A percentile compares a stretch with the other conserved stretches of the same genome.
These are phyloP conservation scores for Aspergillus niger DNA, from an alignment of 2,329 filamentous ascomycete species.

Conservation along the genomic window DNA sequence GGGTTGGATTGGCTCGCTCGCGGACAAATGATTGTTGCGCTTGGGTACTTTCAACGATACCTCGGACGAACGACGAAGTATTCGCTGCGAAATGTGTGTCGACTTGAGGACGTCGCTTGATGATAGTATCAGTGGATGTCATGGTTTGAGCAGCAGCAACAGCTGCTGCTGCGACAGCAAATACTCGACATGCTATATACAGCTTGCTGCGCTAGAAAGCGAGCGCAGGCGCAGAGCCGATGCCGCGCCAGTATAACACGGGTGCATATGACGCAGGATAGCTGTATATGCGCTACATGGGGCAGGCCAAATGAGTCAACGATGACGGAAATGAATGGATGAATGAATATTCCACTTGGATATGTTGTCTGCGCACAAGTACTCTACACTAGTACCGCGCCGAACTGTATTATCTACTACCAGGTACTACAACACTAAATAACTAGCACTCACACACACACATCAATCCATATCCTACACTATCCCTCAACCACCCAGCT, in stretches of 20 bases:
- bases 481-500: not conserved
- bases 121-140: not conserved
- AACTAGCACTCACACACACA: not conserved
- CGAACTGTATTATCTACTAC: constrained; percentile 10
- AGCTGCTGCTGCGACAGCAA: not conserved
- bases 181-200: not conserved
- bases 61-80: not conserved
- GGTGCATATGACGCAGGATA: not conserved
- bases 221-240: not conserved
- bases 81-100: not conserved
- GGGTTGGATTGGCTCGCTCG: not conserved
- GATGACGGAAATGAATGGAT: too few relatives aligned
- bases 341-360: not conserved
- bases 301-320: not conserved
- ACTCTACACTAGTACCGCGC: constrained; percentile 13
- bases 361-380: constrained; percentile 16
- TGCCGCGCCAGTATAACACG: not conserved
- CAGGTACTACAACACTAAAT: not conserved
- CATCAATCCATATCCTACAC: constrained; percentile 9
- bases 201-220: not conserved
- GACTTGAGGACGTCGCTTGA: not conserved
- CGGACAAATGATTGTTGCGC: not conserved
- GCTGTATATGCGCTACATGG: not conserved
- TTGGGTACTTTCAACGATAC: too few relatives aligned
- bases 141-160: too few relatives aligned